A percentile compares a stretch with the other conserved stretches of the same genome.
Conservation (phyloP, 345 rosid species). For the Eucalyptus decipiens region DNA sequence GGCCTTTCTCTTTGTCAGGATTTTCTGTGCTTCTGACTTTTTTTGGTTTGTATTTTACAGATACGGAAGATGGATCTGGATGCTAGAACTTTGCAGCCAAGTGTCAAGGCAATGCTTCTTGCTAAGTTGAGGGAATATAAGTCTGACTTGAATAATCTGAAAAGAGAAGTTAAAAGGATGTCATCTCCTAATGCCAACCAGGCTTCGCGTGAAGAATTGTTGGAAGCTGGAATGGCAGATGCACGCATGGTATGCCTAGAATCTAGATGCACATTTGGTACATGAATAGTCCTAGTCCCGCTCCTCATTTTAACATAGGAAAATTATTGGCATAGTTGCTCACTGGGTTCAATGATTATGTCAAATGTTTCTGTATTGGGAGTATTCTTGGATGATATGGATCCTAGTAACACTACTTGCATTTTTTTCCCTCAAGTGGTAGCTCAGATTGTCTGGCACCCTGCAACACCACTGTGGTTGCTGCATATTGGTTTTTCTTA, state of each 20-base stretch:
- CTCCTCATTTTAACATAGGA: not conserved
- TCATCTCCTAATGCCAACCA: conserved; percentile 34
- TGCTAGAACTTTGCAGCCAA: conserved; percentile 80
- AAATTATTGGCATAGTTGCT: not conserved
- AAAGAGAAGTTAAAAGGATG: conserved; percentile 64
- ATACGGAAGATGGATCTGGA: conserved; percentile 88
- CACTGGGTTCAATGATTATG: not conserved
- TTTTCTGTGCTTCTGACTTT: not conserved
- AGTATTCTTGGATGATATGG: not conserved
- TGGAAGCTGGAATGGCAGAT: conserved; percentile 57
- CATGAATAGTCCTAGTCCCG: not conserved
- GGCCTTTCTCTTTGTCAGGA: not conserved
- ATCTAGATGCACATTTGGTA: not conserved
- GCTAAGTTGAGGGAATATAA: conserved; percentile 88
- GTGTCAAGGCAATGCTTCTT: conserved; percentile 65
- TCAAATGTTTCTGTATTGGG: not conserved
- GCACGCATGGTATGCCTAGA: conserved; percentile 23
- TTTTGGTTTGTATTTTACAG: conserved; percentile 6
- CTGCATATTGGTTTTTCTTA: not conserved
- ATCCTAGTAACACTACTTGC: not conserved
- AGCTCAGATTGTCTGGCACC: not conserved
- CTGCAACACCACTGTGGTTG: not conserved
- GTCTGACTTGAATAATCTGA: conserved; percentile 67
- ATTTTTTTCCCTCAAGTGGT: not conserved
- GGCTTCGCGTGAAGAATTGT: conserved; percentile 47